These are phyloP conservation scores for Catunica adiposa DNA, from an alignment of 2,329 filamentous ascomycete genomes.

Conservation along the genomic window DNA sequence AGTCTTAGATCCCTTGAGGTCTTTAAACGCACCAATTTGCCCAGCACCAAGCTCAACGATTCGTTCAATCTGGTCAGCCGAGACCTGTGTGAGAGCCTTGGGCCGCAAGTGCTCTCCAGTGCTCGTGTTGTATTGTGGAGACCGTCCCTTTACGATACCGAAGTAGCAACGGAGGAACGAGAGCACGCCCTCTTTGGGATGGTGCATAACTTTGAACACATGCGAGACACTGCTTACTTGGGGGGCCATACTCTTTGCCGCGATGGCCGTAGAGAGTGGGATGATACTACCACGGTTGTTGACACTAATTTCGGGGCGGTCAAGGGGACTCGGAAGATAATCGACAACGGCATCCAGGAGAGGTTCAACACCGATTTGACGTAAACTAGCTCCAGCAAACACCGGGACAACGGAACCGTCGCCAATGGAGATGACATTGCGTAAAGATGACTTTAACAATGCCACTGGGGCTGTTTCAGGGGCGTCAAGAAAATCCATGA, in stretches of 20 bases:
- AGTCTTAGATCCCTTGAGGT: conserved; percentile 78
- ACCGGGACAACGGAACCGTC: conserved; percentile 66
- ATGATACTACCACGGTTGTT: conserved; percentile 42
- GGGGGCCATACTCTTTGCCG: conserved; percentile 21
- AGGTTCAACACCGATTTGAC: conserved; percentile 85
- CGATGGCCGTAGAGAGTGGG: conserved; percentile 24
- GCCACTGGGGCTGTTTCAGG: conserved; percentile 40
- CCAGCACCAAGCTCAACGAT: conserved; percentile 65
- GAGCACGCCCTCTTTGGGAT: conserved; percentile 68
- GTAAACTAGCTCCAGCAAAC: conserved; percentile 82
- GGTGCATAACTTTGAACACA: conserved; percentile 90
- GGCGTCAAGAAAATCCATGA: conserved; percentile 61
- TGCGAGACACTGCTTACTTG: conserved; percentile 35
- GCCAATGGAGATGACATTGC: conserved; percentile 50
- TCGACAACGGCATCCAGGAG: conserved; percentile 78
- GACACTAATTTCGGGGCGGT: conserved; percentile 65
- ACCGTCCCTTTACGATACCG: conserved; percentile 58
- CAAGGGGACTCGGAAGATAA: conserved; percentile 66
- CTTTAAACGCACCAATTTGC: conserved; percentile 86
- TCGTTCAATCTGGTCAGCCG: conserved; percentile 72
- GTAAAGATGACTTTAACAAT: conserved; percentile 52
- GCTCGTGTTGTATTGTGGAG: conserved; percentile 73
- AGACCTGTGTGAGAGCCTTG: conserved; percentile 72
- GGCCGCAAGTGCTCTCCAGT: conserved; percentile 63
- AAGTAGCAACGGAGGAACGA: conserved; percentile 89